phyloP scores from a whole-genome alignment of 306 rosid genomes.

The Trifolium subterraneum region DNA sequence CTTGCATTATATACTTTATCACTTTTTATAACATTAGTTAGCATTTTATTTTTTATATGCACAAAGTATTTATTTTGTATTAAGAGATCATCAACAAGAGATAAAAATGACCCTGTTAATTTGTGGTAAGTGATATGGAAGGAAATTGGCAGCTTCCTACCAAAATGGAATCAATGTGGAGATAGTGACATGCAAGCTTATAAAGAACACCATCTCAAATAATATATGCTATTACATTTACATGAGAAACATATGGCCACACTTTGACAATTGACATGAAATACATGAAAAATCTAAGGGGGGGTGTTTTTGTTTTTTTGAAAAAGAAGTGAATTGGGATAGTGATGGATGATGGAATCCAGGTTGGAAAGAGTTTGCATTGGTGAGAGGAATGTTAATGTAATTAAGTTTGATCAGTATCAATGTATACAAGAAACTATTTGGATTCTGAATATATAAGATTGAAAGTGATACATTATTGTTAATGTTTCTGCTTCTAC shows the following conservation, averaged over 20 bases:
- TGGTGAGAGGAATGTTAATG: slow-evolving; percentile 38
- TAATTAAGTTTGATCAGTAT: slow-evolving; percentile 19
- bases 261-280: slow-evolving; percentile 5
- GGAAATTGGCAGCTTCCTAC: not conserved
- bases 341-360: slow-evolving; percentile 43
- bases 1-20: too few species aligned
- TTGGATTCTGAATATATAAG: slow-evolving; percentile 29
- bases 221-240: not conserved
- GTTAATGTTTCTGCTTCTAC: slow-evolving; percentile 25
- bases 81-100: too few species aligned
- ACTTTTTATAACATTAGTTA: too few species aligned
- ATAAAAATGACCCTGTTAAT: too few species aligned
- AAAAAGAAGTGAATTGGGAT: slow-evolving; percentile 31
- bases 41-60: too few species aligned
- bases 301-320: not conserved
- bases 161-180: slow-evolving; percentile 24
- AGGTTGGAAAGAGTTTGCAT: slow-evolving; percentile 40
- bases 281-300: not conserved
- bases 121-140: not conserved
- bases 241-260: not conserved
- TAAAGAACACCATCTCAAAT: slow-evolving; percentile 4
- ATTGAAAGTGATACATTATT: slow-evolving; percentile 38
- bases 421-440: slow-evolving; percentile 1
- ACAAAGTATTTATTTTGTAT: too few species aligned
- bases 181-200: slow-evolving; percentile 27